These are phyloP conservation scores for Antitrichia curtipendula DNA, from an alignment of 225 moss, liverwort and hornwort species.

Conservation along the genomic window DNA sequence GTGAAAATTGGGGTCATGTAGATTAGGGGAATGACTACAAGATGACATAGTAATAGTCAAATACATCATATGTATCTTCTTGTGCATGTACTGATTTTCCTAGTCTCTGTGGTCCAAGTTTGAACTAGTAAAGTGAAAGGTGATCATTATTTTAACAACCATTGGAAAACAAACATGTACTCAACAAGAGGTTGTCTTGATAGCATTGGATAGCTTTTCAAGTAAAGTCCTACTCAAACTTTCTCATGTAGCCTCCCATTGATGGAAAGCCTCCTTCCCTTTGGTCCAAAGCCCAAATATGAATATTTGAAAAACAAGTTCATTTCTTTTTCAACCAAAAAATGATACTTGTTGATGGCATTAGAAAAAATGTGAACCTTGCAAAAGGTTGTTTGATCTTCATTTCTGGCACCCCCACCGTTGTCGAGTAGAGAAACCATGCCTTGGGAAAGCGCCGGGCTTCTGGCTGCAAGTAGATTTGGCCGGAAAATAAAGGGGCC, in stretches of 20 bases:
- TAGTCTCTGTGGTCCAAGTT: accelerated
- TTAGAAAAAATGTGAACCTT: no score
- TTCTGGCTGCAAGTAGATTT: no score
- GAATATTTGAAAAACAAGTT: not conserved
- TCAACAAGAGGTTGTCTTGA: not conserved
- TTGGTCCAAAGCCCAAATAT: not conserved
- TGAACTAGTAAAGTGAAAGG: not conserved
- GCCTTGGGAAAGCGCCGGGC: no score
- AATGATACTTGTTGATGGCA: not conserved
- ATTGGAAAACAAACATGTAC: not conserved
- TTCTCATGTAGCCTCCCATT: accelerated
- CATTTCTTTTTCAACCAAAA: not conserved
- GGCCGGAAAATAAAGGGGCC: no score
- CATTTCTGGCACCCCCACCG: no score
- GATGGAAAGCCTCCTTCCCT: no score
- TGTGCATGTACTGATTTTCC: accelerated
- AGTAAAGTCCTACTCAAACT: not conserved
- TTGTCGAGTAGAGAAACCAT: no score
- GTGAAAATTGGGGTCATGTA: no score
- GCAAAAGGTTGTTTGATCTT: no score
- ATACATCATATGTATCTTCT: not conserved
- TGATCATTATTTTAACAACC: not conserved
- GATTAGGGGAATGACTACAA: not conserved
- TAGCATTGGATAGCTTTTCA: not conserved
- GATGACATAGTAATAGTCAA: not conserved